Evolutionary conservation across 805 yeast species (phyloP).

Genomic region (Kuraishia capsulata): DNA sequence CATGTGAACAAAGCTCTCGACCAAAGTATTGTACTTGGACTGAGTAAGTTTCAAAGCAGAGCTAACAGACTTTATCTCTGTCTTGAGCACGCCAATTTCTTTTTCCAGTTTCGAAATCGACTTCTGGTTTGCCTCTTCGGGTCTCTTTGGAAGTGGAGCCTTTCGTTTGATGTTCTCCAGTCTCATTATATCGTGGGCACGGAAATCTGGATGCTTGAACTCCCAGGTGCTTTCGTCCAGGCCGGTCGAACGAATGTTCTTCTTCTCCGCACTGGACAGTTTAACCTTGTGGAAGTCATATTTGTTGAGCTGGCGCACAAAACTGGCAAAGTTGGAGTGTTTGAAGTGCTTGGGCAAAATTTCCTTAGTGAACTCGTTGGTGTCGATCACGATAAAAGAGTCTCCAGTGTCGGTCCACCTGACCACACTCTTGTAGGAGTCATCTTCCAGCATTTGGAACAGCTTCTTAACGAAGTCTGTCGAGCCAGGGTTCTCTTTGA

Average conservation of each 20-base stretch:
- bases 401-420: constrained; percentile 85
- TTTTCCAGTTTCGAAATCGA: constrained; percentile 19
- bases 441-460: constrained; percentile 78
- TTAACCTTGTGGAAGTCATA: constrained; percentile 97
- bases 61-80: constrained; percentile 22
- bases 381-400: constrained; percentile 81
- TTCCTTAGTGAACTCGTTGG: constrained; percentile 81
- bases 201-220: constrained; percentile 85
- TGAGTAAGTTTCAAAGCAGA: constrained; percentile 33
- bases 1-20: constrained; percentile 50
- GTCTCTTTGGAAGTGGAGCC: constrained; percentile 49
- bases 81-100: constrained; percentile 17
- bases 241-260: constrained; percentile 42
- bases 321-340: constrained; percentile 89
- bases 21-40: constrained; percentile 53
- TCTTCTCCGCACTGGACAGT: constrained; percentile 51
- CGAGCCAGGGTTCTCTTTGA: constrained; percentile 29
- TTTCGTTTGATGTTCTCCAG: constrained; percentile 84
- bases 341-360: constrained; percentile 90
- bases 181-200: constrained; percentile 64
- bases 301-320: constrained; percentile 91
- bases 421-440: constrained; percentile 65
- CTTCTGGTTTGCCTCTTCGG: constrained; percentile 14
- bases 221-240: constrained; percentile 86
- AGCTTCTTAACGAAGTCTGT: constrained; percentile 74